Conservation (phyloP, 768 basidiomycete species). For the Naganishia kalamii region DNA sequence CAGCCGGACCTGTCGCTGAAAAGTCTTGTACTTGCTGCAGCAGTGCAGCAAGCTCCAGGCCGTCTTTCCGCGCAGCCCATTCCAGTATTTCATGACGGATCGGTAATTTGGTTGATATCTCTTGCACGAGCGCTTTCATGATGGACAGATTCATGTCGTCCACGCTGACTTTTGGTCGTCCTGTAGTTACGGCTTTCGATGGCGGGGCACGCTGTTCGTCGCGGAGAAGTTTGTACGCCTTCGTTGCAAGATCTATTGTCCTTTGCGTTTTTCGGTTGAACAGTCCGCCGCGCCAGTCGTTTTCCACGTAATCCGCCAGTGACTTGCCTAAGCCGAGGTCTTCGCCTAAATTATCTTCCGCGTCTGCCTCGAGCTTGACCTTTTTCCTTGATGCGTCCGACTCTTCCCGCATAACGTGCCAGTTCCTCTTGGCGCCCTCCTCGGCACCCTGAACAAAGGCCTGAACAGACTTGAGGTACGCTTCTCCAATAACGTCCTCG, state of each 20-base stretch:
- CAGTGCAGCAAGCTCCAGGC: conserved; percentile 21
- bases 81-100: conserved; percentile 8
- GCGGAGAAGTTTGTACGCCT: conserved; percentile 7
- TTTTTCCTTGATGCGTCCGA: neutral
- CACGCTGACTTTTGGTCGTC: neutral
- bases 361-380: neutral
- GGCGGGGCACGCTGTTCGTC: neutral
- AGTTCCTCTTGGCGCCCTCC: conserved; percentile 15
- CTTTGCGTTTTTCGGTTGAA: neutral
- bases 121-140: conserved; percentile 10
- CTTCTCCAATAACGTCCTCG: conserved; percentile 35
- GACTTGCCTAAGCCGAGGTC: conserved; percentile 14
- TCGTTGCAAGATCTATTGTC: conserved; percentile 4
- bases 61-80: conserved; percentile 14
- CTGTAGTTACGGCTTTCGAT: neutral
- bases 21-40: conserved; percentile 17
- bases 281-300: conserved; percentile 12
- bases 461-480: conserved; percentile 35
- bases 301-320: conserved; percentile 27
- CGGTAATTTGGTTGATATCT: conserved; percentile 5
- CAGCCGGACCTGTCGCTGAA: neutral
- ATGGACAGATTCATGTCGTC: neutral
- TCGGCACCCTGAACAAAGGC: conserved; percentile 39
- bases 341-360: neutral
- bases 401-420: neutral